These are phyloP conservation scores for button mushroom (Agaricus bisporus) DNA, from an alignment of 768 basidiomycete genomes.

Conservation along the genomic window DNA sequence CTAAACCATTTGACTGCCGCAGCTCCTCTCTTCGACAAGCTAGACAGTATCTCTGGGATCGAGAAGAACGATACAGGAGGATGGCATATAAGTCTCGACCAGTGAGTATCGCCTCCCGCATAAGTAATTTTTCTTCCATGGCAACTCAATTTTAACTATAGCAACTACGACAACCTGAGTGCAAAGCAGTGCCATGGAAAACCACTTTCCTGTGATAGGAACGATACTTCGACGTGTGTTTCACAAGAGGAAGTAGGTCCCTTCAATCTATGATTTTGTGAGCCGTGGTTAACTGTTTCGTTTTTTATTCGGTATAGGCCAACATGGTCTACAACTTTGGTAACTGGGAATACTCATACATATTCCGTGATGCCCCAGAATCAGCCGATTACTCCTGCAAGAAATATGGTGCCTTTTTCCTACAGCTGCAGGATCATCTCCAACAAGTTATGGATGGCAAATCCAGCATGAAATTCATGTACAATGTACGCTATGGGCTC, in stretches of 20 bases:
- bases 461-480: conserved; percentile 34
- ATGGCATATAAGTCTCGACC: conserved; percentile 47
- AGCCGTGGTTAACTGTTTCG: neutral
- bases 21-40: conserved; percentile 30
- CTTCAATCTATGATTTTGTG: neutral
- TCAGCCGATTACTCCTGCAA: conserved; percentile 37
- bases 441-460: conserved; percentile 29
- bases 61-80: conserved; percentile 31
- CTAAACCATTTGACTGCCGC: conserved; percentile 33
- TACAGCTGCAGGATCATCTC: conserved; percentile 37
- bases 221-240: conserved; percentile 37
- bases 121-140: neutral
- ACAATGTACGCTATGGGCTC: conserved; percentile 28
- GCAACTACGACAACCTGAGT: conserved; percentile 47
- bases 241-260: conserved; percentile 30
- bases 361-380: conserved; percentile 38
- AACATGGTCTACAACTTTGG: conserved; percentile 48
- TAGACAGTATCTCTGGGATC: conserved; percentile 40
- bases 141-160: conserved; percentile 12
- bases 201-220: conserved; percentile 37
- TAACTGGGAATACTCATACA: conserved; percentile 57
- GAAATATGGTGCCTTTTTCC: conserved; percentile 40
- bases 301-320: conserved; percentile 24
- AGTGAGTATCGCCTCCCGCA: conserved; percentile 23
- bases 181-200: conserved; percentile 46